Percentiles rank a stretch among this genome's conserved stretches.
These are phyloP conservation scores for Daldinia caldariorum DNA, from an alignment of 495 filamentous ascomycete genomes.

Conservation along the genomic window DNA sequence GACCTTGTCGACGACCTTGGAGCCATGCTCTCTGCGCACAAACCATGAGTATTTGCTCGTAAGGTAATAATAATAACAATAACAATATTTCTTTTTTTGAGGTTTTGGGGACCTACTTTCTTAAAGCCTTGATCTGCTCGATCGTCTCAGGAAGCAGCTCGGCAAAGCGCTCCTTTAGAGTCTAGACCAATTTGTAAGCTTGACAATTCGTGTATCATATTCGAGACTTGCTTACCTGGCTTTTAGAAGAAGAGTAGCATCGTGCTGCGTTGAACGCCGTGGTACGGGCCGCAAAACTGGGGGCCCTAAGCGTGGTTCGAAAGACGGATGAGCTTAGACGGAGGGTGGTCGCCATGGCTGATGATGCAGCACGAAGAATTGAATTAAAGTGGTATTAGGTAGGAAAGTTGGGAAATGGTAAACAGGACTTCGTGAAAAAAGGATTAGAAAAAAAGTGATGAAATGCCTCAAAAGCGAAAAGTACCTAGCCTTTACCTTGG, in stretches of 20 bases:
- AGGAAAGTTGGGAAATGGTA: slow-evolving; percentile 38
- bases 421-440: slow-evolving; percentile 41
- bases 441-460: slow-evolving; percentile 50
- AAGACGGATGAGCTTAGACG: slow-evolving; percentile 79
- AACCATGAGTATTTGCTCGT: slow-evolving; percentile 27
- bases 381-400: slow-evolving; percentile 44
- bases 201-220: slow-evolving; percentile 27
- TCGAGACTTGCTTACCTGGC: slow-evolving; percentile 68
- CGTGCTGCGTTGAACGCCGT: slow-evolving; percentile 82
- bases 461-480: slow-evolving; percentile 43
- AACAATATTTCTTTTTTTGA: slow-evolving; percentile 8
- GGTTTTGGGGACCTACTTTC: slow-evolving; percentile 72
- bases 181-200: slow-evolving; percentile 64
- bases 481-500: slow-evolving; percentile 39
- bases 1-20: slow-evolving; percentile 94
- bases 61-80: background rate
- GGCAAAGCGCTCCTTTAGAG: slow-evolving; percentile 97
- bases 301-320: slow-evolving; percentile 73
- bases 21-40: slow-evolving; percentile 80
- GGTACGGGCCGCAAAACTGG: slow-evolving; percentile 68
- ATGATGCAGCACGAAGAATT: slow-evolving; percentile 43
- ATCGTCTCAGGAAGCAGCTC: slow-evolving; percentile 93
- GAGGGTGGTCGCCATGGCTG: slow-evolving; percentile 79
- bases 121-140: slow-evolving; percentile 98
- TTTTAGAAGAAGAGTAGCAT: slow-evolving; percentile 86